phyloP scores from a whole-genome alignment of 352 stramenopile genomes.

The Elongisporangium senticosum region DNA sequence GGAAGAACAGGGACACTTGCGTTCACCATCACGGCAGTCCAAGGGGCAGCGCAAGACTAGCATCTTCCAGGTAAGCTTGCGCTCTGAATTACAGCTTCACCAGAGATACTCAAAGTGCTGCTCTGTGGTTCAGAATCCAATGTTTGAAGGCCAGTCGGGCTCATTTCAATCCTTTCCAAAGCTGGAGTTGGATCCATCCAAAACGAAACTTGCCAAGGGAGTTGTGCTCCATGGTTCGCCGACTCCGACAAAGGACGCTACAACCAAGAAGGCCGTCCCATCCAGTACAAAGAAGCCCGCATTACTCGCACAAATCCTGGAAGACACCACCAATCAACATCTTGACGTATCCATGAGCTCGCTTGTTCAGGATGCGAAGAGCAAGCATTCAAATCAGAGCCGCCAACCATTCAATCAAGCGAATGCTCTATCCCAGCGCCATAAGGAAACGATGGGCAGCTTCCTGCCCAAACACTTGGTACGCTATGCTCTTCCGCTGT shows the following conservation, averaged over 20 bases:
- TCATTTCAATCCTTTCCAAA: conserved; percentile 35
- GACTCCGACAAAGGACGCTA: background rate
- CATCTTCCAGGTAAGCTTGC: background rate
- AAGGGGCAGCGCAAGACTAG: background rate
- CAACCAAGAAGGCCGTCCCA: background rate
- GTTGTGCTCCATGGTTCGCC: conserved; percentile 25
- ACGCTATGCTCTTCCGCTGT: conserved; percentile 4
- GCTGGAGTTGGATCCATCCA: conserved; percentile 35
- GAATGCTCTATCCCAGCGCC: background rate
- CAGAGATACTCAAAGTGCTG: background rate
- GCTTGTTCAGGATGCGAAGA: background rate
- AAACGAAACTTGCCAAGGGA: conserved; percentile 36
- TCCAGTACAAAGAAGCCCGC: background rate
- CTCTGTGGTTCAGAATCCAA: conserved; percentile 5
- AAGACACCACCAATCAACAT: conserved; percentile 7
- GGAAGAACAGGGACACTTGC: background rate
- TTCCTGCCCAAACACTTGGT: conserved; percentile 20
- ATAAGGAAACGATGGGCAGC: background rate
- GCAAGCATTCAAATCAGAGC: conserved; percentile 5
- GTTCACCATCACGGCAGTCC: conserved; percentile 1
- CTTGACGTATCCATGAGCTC: background rate
- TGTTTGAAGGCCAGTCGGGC: conserved; percentile 31
- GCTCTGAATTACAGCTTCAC: background rate
- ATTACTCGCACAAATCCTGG: conserved; percentile 2
- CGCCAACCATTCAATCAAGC: background rate